Base-by-base conservation (phyloP, 495 filamentous ascomycete genomes). In the Beverwykella pulmonaria region DNA sequence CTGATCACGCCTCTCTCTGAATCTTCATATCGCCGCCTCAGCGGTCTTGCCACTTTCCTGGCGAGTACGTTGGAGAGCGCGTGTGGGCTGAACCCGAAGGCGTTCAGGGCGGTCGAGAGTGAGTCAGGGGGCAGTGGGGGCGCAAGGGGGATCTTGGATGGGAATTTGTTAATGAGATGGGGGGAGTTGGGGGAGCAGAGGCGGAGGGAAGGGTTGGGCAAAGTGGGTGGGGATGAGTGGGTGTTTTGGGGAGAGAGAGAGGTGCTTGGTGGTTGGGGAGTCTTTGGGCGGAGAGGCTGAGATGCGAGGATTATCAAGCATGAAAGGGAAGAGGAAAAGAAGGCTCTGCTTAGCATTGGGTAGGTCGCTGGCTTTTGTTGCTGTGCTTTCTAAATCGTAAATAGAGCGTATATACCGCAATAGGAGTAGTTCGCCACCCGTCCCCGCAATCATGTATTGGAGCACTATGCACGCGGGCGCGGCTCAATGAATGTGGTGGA, bases 51-150 rank as follows among this genome's bases (percentile, higher is more conserved):
- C 36, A 88, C 85, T 1, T 91, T 96, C 69, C 80, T 98, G 3
- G 82, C 84, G 8, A 91, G 85, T 61, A 84, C 87, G 0, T 83
- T 97, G 12, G 88, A 91, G 52, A 89, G 91, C 71, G 75, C 88
- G 0, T 88, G 86, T 3, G 92, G 90, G 0, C 78, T 97, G 47
- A 98, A 98, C 73, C 90, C 92, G 0, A 85, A 88, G 30, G 89
- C 84, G 0, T 90, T 92, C 75, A 85, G 94, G 1, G 77, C 80
- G 76, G 83, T 56, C 71, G 84, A 34, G 76, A 68, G 47, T 82
- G 80, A 68, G 79, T 1, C 59, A 6, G 65, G 52, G 1, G 54
- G 59, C 36, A 87, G 8, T 80, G 86, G 58, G 80, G 85, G 1
- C 73, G 76, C 19, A 34, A 77, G 85, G 44, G 86, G 86, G 0